A percentile compares a stretch with the other conserved stretches of the same genome.
Evolutionary conservation across 352 stramenopile species (phyloP).

Genomic region (Blastocystis sp.): DNA sequence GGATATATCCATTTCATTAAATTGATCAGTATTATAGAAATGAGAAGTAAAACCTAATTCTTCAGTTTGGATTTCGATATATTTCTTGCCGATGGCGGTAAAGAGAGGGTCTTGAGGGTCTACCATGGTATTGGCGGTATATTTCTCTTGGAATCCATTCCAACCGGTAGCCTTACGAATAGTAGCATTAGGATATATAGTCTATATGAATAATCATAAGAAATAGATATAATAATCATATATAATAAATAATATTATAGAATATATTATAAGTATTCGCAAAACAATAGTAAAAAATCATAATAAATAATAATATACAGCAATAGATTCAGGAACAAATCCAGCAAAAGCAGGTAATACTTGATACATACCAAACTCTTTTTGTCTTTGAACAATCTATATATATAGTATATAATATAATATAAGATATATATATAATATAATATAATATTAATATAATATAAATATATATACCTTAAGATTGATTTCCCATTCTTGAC

Average conservation of each 20-base stretch:
- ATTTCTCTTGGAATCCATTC: slow-evolving; percentile 41
- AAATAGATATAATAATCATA: too few relatives aligned
- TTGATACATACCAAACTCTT: slow-evolving; percentile 64
- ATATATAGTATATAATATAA: too few relatives aligned
- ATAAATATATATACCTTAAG: too few relatives aligned
- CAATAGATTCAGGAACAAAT: slow-evolving; percentile 60
- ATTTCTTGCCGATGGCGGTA: background rate
- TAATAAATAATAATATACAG: slow-evolving; percentile 51
- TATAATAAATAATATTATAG: slow-evolving; percentile 45
- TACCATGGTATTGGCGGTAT: slow-evolving; percentile 49
- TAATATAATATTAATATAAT: too few relatives aligned
- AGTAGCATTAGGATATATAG: slow-evolving; percentile 53
- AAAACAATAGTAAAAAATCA: slow-evolving; percentile 49
- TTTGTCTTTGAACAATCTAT: slow-evolving; percentile 59
- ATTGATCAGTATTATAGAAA: slow-evolving; percentile 39
- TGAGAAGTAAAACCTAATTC: background rate
- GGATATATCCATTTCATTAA: slow-evolving; percentile 43
- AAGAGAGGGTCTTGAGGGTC: slow-evolving; percentile 34
- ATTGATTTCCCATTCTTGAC: slow-evolving; percentile 53
- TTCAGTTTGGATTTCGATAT: slow-evolving; percentile 16
- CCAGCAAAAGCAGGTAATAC: slow-evolving; percentile 63
- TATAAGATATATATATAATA: too few relatives aligned
- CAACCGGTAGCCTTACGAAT: slow-evolving; percentile 41
- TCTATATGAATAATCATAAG: slow-evolving; percentile 43
- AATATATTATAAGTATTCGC: too few relatives aligned